Base-by-base conservation (phyloP, 2,329 filamentous ascomycete species). In the Exophiala oligosperma region DNA sequence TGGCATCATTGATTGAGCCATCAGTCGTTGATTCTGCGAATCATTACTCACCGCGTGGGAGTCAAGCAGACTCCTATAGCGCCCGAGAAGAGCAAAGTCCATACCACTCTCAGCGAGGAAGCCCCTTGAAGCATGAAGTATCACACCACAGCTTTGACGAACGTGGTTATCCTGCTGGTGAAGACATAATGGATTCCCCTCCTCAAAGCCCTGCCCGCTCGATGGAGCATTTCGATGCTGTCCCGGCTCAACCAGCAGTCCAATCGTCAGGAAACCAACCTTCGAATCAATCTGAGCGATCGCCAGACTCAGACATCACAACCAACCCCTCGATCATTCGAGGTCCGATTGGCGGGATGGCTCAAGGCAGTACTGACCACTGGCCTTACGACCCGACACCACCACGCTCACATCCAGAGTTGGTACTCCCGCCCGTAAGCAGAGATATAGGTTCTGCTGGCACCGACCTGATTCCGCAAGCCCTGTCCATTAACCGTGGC, bases 251-350 rank as follows among this genome's bases (percentile, higher is more conserved):
- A 71, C 70, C 11, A n/a, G 48, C 37, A n/a, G 50, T 48, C 4
- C 50, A 54, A 28, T 23, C 49, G 23, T 26, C 48, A 23, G 35
- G 41, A 26, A 51, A 62, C 38, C 51, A 49, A n/a, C 47, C 47
- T 21, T 38, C 54, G n/a, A 52, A 51, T 48, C 59, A 62, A 12
- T 57, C 52, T 4, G 60, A 64, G 49, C 59, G 46, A 12, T 67
- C 65, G 21, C 64, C 65, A 9, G 76, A 79, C 52, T 82, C 79
- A 23, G 91, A 95, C 61, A 81, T 91, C 14, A 87, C 85, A 47
- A 96, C 92, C 17, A 95, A 95, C 69, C 91, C 91, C 2, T 96
- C 92, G 0, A 81, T 92, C 50, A 85, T 95, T 41, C 84, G 92
- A 64, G 91, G 89, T 17, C 87, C 87, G 1, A 82, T 89, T 50